A percentile compares a stretch with the other conserved stretches of the same genome.
These are phyloP conservation scores for Penicillium sumatraense DNA, from an alignment of 2,329 filamentous ascomycete species.

Conservation along the genomic window DNA sequence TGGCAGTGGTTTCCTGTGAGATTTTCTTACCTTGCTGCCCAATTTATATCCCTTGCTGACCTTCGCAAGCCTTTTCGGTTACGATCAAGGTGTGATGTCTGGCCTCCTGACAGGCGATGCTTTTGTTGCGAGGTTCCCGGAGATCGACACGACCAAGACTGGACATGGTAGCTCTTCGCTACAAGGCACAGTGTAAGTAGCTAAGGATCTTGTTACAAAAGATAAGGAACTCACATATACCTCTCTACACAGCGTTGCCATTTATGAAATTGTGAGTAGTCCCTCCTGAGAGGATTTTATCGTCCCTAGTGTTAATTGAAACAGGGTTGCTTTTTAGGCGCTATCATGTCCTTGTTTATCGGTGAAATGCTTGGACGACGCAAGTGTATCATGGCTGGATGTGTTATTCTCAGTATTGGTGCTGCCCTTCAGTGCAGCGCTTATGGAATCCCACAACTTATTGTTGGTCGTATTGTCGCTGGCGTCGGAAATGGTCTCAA, in stretches of 20 bases:
- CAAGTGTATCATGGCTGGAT: constrained; percentile 52
- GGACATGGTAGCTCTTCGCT: constrained; percentile 47
- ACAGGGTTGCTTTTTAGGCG: constrained; percentile 63
- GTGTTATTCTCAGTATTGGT: constrained; percentile 34
- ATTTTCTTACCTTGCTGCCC: not conserved
- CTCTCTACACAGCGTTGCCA: constrained; percentile 37
- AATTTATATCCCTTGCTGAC: constrained; percentile 1
- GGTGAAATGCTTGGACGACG: constrained; percentile 56
- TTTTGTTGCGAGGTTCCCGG: constrained; percentile 32
- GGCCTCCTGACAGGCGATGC: constrained; percentile 36
- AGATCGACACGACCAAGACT: constrained; percentile 36
- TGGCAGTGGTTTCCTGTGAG: constrained; percentile 41
- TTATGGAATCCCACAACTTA: constrained; percentile 41
- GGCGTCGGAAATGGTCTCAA: constrained; percentile 56
- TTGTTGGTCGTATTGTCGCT: constrained; percentile 55
- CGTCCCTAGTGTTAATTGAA: not conserved
- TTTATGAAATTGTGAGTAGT: constrained; percentile 48
- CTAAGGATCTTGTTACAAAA: not conserved
- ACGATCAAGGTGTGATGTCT: constrained; percentile 47
- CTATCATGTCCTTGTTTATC: constrained; percentile 44
- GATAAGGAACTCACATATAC: not conserved
- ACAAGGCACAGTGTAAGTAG: constrained; percentile 48
- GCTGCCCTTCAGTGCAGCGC: constrained; percentile 34
- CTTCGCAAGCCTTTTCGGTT: constrained; percentile 30
- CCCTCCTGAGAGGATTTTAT: not conserved